A percentile compares a stretch with the other conserved stretches of the same genome.
Evolutionary conservation across 495 filamentous ascomycete species (phyloP).

Genomic region (Aspergillus asperescens): DNA sequence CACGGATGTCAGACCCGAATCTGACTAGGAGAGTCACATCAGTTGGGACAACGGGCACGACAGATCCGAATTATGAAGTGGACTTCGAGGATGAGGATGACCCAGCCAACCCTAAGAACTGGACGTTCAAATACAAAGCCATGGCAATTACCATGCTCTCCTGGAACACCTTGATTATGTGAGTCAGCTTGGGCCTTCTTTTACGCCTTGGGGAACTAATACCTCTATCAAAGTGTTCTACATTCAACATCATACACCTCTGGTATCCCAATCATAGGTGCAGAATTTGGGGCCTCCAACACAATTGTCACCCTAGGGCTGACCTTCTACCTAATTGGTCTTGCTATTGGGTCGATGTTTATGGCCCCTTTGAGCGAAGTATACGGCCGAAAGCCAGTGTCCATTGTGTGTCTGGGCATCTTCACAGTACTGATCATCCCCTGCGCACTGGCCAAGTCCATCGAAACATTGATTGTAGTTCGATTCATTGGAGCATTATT

Average conservation of each 20-base stretch:
- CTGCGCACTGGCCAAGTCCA: slow-evolving; percentile 59
- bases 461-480: slow-evolving; percentile 58
- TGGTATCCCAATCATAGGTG: slow-evolving; percentile 18
- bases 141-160: slow-evolving; percentile 60
- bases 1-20: slow-evolving; percentile 22
- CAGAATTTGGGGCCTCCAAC: slow-evolving; percentile 56
- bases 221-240: slow-evolving; percentile 49
- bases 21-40: slow-evolving; percentile 44
- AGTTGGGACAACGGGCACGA: slow-evolving; percentile 53
- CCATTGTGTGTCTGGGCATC: slow-evolving; percentile 53
- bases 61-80: slow-evolving; percentile 68
- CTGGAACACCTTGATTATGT: slow-evolving; percentile 66
- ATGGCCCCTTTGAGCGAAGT: slow-evolving; percentile 73
- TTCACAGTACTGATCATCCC: slow-evolving; percentile 67
- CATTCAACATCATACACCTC: slow-evolving; percentile 63
- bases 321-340: slow-evolving; percentile 62
- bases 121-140: slow-evolving; percentile 62
- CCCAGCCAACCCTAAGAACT: slow-evolving; percentile 68
- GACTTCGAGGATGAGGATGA: slow-evolving; percentile 62
- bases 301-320: slow-evolving; percentile 66
- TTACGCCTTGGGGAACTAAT: not conserved
- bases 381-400: slow-evolving; percentile 68
- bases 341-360: slow-evolving; percentile 65
- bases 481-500: slow-evolving; percentile 74
- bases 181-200: slow-evolving; percentile 18